Percentiles rank a stretch among this genome's conserved stretches.
Evolutionary conservation across 1,139 yeast genomes (phyloP).

Genomic region (Suhomyces yuchorum): DNA sequence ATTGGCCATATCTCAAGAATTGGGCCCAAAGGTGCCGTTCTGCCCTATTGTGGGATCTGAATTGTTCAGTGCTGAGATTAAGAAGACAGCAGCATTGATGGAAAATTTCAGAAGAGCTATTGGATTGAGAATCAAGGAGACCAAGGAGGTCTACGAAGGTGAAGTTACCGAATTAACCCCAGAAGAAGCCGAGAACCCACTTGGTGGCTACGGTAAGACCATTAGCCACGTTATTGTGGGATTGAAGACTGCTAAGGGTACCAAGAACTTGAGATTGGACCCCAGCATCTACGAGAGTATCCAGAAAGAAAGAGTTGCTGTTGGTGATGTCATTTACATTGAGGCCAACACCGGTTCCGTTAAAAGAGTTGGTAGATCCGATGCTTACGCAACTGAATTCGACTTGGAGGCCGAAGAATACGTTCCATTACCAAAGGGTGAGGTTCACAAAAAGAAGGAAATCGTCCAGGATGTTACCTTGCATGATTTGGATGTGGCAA

Average conservation of each 20-base stretch:
- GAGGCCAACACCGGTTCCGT: constrained; percentile 98
- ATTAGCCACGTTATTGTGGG: constrained; percentile 94
- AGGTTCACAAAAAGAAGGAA: constrained; percentile 97
- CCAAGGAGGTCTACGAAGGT: constrained; percentile 98
- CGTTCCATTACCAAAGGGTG: constrained; percentile 98
- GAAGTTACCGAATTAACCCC: constrained; percentile 96
- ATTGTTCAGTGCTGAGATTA: constrained; percentile 93
- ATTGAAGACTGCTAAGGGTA: constrained; percentile 92
- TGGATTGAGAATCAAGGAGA: constrained; percentile 93
- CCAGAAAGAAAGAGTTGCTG: constrained; percentile 90
- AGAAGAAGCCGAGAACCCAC: constrained; percentile 94
- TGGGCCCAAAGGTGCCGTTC: constrained; percentile 98
- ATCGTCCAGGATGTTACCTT: constrained; percentile 96
- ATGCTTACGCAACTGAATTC: constrained; percentile 97
- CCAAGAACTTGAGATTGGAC: constrained; percentile 87
- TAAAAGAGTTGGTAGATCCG: constrained; percentile 95
- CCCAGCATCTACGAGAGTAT: constrained; percentile 95
- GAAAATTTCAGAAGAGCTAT: constrained; percentile 96
- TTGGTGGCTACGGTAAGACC: constrained; percentile 97
- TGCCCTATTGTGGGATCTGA: constrained; percentile 98
- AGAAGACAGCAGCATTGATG: constrained; percentile 96
- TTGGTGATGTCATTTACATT: constrained; percentile 95
- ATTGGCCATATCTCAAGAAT: constrained; percentile 90
- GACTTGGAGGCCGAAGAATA: constrained; percentile 98
- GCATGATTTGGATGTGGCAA: constrained; percentile 94